Percentiles rank a stretch among this genome's conserved stretches.
Evolutionary conservation across 805 yeast genomes (phyloP).

Genomic region (Cyberlindnera galapagoensis): DNA sequence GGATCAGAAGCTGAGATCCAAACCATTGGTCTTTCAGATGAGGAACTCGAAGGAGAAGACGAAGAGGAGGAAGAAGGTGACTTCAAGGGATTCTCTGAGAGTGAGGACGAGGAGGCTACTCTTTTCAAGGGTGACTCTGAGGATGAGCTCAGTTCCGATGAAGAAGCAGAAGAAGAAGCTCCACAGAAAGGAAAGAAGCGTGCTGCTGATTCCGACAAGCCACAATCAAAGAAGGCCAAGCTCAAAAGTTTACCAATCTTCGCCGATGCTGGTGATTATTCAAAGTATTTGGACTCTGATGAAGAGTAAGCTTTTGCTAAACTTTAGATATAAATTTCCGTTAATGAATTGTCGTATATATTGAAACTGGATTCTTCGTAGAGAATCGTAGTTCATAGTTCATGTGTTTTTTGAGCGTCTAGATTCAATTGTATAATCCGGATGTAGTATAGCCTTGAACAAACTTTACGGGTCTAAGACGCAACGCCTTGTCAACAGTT

Average conservation of each 20-base stretch:
- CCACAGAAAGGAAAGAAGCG: conserved; percentile 25
- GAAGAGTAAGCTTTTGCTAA: too few species aligned
- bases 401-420: too few species aligned
- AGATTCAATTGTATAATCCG: too few species aligned
- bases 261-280: conserved; percentile 85
- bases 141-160: conserved; percentile 33
- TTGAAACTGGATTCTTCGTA: too few species aligned
- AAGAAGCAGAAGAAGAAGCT: conserved; percentile 23
- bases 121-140: conserved; percentile 31
- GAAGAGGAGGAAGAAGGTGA: conserved; percentile 22
- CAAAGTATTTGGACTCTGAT: conserved; percentile 62
- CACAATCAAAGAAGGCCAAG: conserved; percentile 43
- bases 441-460: too few species aligned
- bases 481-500: too few species aligned
- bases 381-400: too few species aligned
- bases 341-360: too few species aligned
- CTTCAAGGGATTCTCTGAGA: conserved; percentile 29
- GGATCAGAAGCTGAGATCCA: conserved; percentile 14
- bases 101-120: conserved; percentile 32
- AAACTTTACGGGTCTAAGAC: too few species aligned
- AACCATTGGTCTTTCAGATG: conserved; percentile 19
- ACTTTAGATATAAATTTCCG: too few species aligned
- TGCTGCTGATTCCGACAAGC: conserved; percentile 16
- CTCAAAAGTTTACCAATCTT: conserved; percentile 71
- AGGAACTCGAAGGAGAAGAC: conserved; percentile 29